Percentiles rank a stretch among this genome's conserved stretches.
Conservation (phyloP, 208 protist species). For the Wallacemonas sp. region DNA sequence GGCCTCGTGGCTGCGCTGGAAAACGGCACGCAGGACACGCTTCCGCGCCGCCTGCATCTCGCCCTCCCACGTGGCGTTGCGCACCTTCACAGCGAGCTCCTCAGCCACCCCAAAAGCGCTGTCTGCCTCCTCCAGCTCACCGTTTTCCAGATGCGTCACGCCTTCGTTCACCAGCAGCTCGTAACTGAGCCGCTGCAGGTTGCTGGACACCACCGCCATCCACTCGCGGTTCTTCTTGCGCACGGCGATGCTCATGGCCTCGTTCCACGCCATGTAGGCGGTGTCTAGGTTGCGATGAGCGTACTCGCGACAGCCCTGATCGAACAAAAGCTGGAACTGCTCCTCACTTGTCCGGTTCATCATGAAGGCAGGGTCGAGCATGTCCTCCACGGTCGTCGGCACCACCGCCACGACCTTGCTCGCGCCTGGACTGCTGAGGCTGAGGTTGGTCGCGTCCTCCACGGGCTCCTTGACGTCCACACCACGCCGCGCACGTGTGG, state of each 20-base stretch:
- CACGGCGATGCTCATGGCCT: conserved; percentile 81
- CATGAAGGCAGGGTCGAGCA: conserved; percentile 24
- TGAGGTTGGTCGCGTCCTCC: neutral
- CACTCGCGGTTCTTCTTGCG: conserved; percentile 85
- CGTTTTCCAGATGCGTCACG: conserved; percentile 47
- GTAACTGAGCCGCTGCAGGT: conserved; percentile 90
- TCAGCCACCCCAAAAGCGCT: conserved; percentile 63
- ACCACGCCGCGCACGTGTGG: neutral
- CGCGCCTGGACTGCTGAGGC: neutral
- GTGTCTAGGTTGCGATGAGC: conserved; percentile 66
- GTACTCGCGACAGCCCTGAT: conserved; percentile 82
- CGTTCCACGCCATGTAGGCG: conserved; percentile 89
- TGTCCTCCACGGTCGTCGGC: conserved; percentile 24
- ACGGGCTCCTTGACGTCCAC: conserved; percentile 11
- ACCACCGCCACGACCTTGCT: neutral
- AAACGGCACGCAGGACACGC: conserved; percentile 81
- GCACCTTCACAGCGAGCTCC: conserved; percentile 79
- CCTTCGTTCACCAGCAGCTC: conserved; percentile 87
- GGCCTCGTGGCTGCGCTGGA: conserved; percentile 81
- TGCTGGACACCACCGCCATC: conserved; percentile 86
- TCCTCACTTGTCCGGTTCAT: conserved; percentile 39
- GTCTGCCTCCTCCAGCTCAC: conserved; percentile 73
- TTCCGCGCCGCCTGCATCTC: conserved; percentile 74
- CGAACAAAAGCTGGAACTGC: conserved; percentile 82
- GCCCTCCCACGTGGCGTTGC: conserved; percentile 82